These are phyloP conservation scores for Papiliotrema fonsecae DNA, from an alignment of 1,284 basidiomycete species.

Conservation along the genomic window DNA sequence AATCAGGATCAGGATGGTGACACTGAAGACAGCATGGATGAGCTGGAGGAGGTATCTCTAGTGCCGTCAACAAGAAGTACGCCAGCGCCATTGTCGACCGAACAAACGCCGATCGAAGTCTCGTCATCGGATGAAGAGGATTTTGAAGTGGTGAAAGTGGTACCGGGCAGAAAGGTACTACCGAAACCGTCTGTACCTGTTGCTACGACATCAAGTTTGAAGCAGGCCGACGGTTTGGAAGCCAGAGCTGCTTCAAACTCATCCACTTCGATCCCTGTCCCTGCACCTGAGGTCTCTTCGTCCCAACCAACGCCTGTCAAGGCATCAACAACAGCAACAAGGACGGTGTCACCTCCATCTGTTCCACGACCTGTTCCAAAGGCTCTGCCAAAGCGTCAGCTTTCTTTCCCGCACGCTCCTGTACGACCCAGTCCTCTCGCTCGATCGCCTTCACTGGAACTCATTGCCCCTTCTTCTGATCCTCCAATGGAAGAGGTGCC, in stretches of 20 bases:
- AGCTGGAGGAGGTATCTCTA: slow-evolving; percentile 31
- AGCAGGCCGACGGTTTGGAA: too few relatives aligned
- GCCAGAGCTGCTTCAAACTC: too few relatives aligned
- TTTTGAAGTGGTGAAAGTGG: not conserved
- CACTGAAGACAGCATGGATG: slow-evolving; percentile 28
- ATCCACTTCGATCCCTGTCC: too few relatives aligned
- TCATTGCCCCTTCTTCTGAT: slow-evolving; percentile 2
- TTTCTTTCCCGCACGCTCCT: slow-evolving; percentile 1
- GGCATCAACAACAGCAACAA: not conserved
- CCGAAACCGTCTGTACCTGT: too few relatives aligned
- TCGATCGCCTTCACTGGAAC: slow-evolving; percentile 1
- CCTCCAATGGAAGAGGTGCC: not conserved
- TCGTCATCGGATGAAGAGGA: slow-evolving; percentile 13
- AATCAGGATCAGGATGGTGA: not conserved
- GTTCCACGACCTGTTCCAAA: not conserved
- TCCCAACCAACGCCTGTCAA: not conserved
- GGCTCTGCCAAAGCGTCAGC: not conserved
- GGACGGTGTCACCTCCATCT: not conserved
- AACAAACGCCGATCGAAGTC: slow-evolving; percentile 1
- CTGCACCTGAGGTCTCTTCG: too few relatives aligned
- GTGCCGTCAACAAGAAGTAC: slow-evolving; percentile 15
- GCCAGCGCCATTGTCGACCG: slow-evolving; percentile 5
- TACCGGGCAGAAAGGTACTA: too few relatives aligned
- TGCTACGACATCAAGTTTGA: too few relatives aligned
- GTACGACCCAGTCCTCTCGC: slow-evolving; percentile 1